Evolutionary conservation across 306 rosid species (phyloP), one percentile per base, ranked within the genome.

Genomic region (Lathyrus tuberosus): DNA sequence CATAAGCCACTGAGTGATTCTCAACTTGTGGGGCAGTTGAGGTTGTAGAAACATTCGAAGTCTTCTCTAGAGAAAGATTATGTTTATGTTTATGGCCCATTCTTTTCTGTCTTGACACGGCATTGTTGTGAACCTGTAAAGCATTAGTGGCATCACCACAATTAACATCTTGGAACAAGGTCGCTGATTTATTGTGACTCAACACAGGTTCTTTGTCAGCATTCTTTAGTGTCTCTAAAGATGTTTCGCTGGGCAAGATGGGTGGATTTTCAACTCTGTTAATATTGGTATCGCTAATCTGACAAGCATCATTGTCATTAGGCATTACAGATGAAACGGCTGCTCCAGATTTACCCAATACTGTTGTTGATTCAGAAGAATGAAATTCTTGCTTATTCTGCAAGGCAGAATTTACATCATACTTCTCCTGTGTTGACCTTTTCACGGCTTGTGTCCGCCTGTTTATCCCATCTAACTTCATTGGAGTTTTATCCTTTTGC

Each of bases 401-500:
- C 54, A 84, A 15, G 16, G 76, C 69, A 83, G 76, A 80, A 70
- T 69, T 75, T 53, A 80, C 58, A 62, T 65, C 72, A 72, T 62
- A 73, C 71, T 81, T 91, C 69, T 75, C 71, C 68, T 75, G 77
- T 35, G 43, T 80, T 64, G 88, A 81, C 41, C 74, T 89, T 44
- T 76, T 87, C 76, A 48, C 79, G 9, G 79, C 76, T 78, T 67
- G 83, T 44, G 84, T 51, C 44, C 87, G 96, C 77, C 79, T 81
- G 75, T 90, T 81, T 74, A 88, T 75, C 79, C 90, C 98, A 68
- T 90, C 95, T 65, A 90, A 80, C 76, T 87, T 94, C 10, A 89
- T 95, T 33, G 20, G 77, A 77, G 91, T 91, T 85, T 85, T 88
- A 53, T 88, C 91, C 77, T 49, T 83, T 79, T 87, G 99, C 85